Evolutionary conservation across 164 flowering plant species (phyloP).

Genomic region (Annona cherimola): DNA sequence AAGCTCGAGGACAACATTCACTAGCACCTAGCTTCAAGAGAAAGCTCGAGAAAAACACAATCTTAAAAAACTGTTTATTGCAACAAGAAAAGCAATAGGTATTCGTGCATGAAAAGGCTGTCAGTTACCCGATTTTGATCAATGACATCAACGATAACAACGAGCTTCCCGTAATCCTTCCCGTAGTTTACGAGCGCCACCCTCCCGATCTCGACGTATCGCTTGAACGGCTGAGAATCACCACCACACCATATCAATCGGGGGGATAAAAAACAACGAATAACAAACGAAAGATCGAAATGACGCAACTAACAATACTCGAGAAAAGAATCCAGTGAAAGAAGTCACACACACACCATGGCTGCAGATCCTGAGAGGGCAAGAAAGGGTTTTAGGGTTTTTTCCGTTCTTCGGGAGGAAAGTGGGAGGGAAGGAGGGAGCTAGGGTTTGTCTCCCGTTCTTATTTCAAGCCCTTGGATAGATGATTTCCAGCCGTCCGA

Average conservation of each 20-base stretch:
- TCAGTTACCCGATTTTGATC: conserved; percentile 16
- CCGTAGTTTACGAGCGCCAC: conserved; percentile 20
- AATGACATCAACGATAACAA: conserved; percentile 20
- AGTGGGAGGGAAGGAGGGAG: background rate
- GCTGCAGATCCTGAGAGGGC: background rate
- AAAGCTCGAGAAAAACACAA: background rate
- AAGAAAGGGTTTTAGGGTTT: conserved; percentile 1
- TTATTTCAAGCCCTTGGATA: background rate
- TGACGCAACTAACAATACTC: background rate
- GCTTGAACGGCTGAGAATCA: conserved; percentile 19
- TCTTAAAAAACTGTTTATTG: background rate
- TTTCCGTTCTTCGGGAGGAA: background rate
- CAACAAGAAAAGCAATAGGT: background rate
- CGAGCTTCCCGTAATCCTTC: conserved; percentile 20
- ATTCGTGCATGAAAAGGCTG: background rate
- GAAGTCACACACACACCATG: conserved; percentile 1
- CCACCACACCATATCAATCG: too few species aligned
- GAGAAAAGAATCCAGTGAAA: background rate
- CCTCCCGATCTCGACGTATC: conserved; percentile 22
- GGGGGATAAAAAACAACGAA: background rate
- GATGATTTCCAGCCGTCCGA: conserved; percentile 2
- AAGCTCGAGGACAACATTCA: too few species aligned
- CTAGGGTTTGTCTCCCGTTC: background rate
- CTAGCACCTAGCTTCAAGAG: background rate
- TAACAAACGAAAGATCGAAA: background rate